Base-by-base conservation (phyloP, 768 basidiomycete species). In the Cytidiella melzeri region DNA sequence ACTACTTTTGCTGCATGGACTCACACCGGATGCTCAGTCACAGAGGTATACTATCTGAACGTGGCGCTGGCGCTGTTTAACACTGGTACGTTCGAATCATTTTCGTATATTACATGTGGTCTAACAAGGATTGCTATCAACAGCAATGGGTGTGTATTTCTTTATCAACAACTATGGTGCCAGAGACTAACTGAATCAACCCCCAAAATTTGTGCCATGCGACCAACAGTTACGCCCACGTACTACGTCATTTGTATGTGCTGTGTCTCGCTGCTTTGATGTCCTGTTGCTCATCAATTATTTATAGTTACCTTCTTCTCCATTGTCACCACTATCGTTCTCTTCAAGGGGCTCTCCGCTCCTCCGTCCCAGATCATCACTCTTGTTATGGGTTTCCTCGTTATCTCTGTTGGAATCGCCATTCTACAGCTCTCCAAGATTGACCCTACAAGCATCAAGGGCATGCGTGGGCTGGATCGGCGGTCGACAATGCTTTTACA, bases 361-460 rank as follows among this genome's bases (percentile, higher is more conserved):
- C 75, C 83, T 2, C 81, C 76, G 0, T 68, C 79, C 1, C 80
- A 88, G 56, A 93, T 99, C 46, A 75, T 98, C 44, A 96, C 93
- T 1, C 77, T 97, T 50, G 85, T 95, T 21, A 78, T 95, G 76
- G 94, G 82, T 6, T 98, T 99, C 74, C 67, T 96, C 54, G 82
- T 87, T 51, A 94, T 94, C 47, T 92, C 88, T 61, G 69, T 91
- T 19, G 95, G 95, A 18, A 97, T 98, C 64, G 88, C 87, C 25
- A 83, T 99, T 55, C 81, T 99, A 6, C 96, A 99, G 68, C 86
- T 95, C 80, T 91, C 87, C 64, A 91, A 91, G 69, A 81, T 98
- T 56, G 95, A 99, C 62, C 95, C 96, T 9, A 74, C 73, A 18
- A 68, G 81, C 47, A 75, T 97, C 60, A 72, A 73, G 50, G n/a